phyloP scores from a whole-genome alignment of 495 filamentous ascomycete species.

The Amniculicola lignicola region DNA sequence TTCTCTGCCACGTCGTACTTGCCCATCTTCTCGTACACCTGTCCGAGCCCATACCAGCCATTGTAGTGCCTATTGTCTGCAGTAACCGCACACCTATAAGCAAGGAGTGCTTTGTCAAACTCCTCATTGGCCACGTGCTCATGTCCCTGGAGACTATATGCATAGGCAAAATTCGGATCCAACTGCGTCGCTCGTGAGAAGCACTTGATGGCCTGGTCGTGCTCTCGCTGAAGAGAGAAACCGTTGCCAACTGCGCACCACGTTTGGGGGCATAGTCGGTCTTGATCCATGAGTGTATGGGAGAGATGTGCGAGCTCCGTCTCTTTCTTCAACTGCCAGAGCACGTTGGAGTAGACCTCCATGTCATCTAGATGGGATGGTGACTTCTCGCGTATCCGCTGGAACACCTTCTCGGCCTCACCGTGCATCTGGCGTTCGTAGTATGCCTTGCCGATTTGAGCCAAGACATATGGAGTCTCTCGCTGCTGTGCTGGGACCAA shows the following conservation, averaged over 20 bases:
- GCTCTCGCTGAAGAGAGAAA: constrained; percentile 90
- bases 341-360: constrained; percentile 95
- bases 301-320: constrained; percentile 87
- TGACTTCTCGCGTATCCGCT: constrained; percentile 67
- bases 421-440: constrained; percentile 83
- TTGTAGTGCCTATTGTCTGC: constrained; percentile 92
- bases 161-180: constrained; percentile 88
- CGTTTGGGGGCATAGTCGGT: constrained; percentile 84
- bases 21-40: constrained; percentile 90
- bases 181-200: constrained; percentile 93
- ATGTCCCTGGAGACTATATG: constrained; percentile 91
- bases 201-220: constrained; percentile 89
- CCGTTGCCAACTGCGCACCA: constrained; percentile 96
- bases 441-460: constrained; percentile 82
- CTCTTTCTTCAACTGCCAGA: constrained; percentile 93
- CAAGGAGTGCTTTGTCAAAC: constrained; percentile 85
- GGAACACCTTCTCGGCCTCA: constrained; percentile 82
- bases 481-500: constrained; percentile 69
- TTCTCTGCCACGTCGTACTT: constrained; percentile 85
- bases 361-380: constrained; percentile 84
- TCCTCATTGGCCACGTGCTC: constrained; percentile 97
- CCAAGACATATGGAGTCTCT: constrained; percentile 92
- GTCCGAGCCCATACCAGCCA: constrained; percentile 92
- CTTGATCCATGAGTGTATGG: constrained; percentile 80
- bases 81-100: constrained; percentile 77